Percentiles rank a stretch among this genome's conserved stretches.
Evolutionary conservation across 1,284 basidiomycete genomes (phyloP).

Genomic region (Austroboletus sp.): DNA sequence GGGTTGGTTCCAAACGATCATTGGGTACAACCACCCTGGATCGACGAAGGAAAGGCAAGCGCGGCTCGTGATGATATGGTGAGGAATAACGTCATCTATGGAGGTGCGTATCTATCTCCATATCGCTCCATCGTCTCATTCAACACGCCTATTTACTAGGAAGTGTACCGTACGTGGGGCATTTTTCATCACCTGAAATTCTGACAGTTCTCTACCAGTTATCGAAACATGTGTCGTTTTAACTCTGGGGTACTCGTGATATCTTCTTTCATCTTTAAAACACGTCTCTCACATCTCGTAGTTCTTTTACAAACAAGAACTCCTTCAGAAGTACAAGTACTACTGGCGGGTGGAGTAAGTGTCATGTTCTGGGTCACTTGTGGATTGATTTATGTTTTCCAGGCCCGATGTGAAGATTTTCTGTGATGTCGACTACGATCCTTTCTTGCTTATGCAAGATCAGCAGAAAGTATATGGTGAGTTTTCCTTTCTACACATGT

Average conservation of each 20-base stretch:
- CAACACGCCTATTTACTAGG: slow-evolving; percentile 33
- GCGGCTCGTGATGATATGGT: slow-evolving; percentile 73
- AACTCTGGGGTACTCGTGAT: slow-evolving; percentile 73
- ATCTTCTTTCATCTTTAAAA: neutral
- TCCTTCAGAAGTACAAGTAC: slow-evolving; percentile 78
- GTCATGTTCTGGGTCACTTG: neutral
- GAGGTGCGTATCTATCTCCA: slow-evolving; percentile 43
- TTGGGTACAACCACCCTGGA: slow-evolving; percentile 83
- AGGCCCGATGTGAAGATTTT: slow-evolving; percentile 80
- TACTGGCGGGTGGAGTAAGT: slow-evolving; percentile 81
- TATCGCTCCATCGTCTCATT: neutral
- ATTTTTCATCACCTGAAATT: slow-evolving; percentile 2
- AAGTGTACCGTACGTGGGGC: slow-evolving; percentile 52
- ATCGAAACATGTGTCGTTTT: slow-evolving; percentile 90
- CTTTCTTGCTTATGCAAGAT: slow-evolving; percentile 86
- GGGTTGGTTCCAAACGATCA: slow-evolving; percentile 76
- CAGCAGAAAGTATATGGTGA: slow-evolving; percentile 77
- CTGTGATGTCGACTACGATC: slow-evolving; percentile 83
- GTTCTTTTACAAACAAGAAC: slow-evolving; percentile 82
- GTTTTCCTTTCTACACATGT: neutral
- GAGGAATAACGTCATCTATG: slow-evolving; percentile 81
- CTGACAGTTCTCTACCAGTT: slow-evolving; percentile 37
- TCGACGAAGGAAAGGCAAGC: slow-evolving; percentile 71
- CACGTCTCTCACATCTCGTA: slow-evolving; percentile 28
- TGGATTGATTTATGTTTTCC: neutral